Evolutionary conservation across 2,329 filamentous ascomycete species (phyloP).

Genomic region (Metarhizium brunneum): DNA sequence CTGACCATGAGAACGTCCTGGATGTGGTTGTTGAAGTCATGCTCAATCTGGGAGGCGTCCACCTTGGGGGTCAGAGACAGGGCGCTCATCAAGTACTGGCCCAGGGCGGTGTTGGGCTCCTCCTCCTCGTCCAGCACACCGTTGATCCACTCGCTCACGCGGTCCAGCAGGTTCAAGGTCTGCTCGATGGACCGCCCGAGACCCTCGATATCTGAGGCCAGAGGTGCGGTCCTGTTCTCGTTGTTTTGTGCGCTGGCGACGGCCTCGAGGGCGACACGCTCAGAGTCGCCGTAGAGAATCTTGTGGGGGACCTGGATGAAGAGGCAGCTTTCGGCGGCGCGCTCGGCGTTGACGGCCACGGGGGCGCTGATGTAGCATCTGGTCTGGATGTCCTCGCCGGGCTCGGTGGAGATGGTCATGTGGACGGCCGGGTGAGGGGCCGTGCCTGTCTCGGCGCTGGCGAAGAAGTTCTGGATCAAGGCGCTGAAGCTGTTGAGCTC

Average conservation of each 20-base stretch:
- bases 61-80: conserved; percentile 93
- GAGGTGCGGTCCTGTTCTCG: conserved; percentile 62
- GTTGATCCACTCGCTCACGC: conserved; percentile 85
- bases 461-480: conserved; percentile 98
- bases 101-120: conserved; percentile 80
- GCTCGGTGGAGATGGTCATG: conserved; percentile 84
- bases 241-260: conserved; percentile 73
- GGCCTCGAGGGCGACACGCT: conserved; percentile 62
- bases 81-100: conserved; percentile 91
- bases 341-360: conserved; percentile 88
- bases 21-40: conserved; percentile 99
- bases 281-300: conserved; percentile 74
- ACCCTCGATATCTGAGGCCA: conserved; percentile 83
- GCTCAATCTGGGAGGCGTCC: conserved; percentile 79
- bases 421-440: conserved; percentile 97
- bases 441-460: conserved; percentile 90
- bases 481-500: conserved; percentile 98
- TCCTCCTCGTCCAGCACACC: conserved; percentile 90
- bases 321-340: conserved; percentile 89
- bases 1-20: conserved; percentile 98
- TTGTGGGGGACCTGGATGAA: conserved; percentile 97
- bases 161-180: conserved; percentile 81
- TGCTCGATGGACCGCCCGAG: conserved; percentile 80
- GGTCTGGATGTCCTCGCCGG: conserved; percentile 81
- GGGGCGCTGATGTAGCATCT: conserved; percentile 92